A percentile compares a stretch with the other conserved stretches of the same genome.
phyloP scores from a whole-genome alignment of 768 basidiomycete species.

The Suillus luteus region DNA sequence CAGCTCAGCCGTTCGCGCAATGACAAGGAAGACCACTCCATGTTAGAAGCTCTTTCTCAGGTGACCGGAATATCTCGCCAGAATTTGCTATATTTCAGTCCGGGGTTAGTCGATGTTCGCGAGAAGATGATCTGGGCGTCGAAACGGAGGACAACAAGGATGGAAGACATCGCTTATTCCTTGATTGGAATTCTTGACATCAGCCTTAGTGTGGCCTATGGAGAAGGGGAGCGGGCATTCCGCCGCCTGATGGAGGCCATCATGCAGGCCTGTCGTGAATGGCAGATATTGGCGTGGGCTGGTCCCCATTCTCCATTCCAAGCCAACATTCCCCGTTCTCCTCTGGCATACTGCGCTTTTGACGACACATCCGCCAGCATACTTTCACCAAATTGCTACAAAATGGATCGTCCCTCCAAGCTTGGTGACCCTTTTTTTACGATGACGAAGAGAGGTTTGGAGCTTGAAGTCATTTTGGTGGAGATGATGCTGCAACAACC shows the following conservation, averaged over 20 bases:
- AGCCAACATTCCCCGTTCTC: constrained; percentile 23
- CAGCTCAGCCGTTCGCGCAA: constrained; percentile 16
- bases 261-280: constrained; percentile 22
- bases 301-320: constrained; percentile 25
- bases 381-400: neutral
- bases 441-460: constrained; percentile 25
- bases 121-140: constrained; percentile 30
- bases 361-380: neutral
- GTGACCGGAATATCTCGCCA: constrained; percentile 18
- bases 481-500: constrained; percentile 24
- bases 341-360: constrained; percentile 21
- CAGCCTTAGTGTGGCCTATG: constrained; percentile 26
- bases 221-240: constrained; percentile 29
- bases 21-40: constrained; percentile 22
- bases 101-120: constrained; percentile 21
- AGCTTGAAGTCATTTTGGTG: constrained; percentile 24
- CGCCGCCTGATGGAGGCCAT: constrained; percentile 28
- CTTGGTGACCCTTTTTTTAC: constrained; percentile 24
- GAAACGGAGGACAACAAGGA: constrained; percentile 25
- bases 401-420: constrained; percentile 16
- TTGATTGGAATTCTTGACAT: constrained; percentile 30
- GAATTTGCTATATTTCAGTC: constrained; percentile 23
- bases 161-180: constrained; percentile 29
- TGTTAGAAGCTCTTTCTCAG: constrained; percentile 18
- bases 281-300: constrained; percentile 25